Percentiles rank a stretch among this genome's conserved stretches.
Evolutionary conservation across 305 asterid species (phyloP).

Genomic region (Solanum hybrid): DNA sequence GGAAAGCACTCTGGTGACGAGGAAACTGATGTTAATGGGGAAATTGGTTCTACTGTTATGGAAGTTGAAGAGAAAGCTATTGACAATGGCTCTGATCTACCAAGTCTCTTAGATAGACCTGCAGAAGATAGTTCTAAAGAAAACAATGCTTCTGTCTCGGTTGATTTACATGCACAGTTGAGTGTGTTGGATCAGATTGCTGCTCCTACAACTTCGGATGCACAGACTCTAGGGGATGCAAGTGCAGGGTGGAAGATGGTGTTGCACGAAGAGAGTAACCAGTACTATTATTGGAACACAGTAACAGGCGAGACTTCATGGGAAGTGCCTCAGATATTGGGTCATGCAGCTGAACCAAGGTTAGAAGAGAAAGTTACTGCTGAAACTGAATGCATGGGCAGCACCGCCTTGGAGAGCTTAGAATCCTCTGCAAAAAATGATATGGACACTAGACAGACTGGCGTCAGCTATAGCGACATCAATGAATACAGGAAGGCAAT

Average conservation of each 20-base stretch:
- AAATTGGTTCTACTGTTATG: conserved; percentile 17
- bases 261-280: conserved; percentile 85
- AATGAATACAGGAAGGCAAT: conserved; percentile 14
- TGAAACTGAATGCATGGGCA: conserved; percentile 23
- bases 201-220: conserved; percentile 29
- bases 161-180: conserved; percentile 29
- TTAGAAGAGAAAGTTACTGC: conserved; percentile 26
- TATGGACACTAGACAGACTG: conserved; percentile 9
- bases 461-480: conserved; percentile 15
- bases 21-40: conserved; percentile 23
- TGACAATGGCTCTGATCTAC: conserved; percentile 23
- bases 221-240: conserved; percentile 32
- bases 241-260: conserved; percentile 79
- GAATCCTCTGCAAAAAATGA: conserved; percentile 3
- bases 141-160: conserved; percentile 10
- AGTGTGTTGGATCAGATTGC: conserved; percentile 22
- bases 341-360: conserved; percentile 23
- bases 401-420: conserved; percentile 6
- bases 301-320: conserved; percentile 91
- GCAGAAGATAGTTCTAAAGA: conserved; percentile 26
- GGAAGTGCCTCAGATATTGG: conserved; percentile 64
- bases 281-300: conserved; percentile 87
- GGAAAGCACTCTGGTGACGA: conserved; percentile 21
- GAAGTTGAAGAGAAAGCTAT: conserved; percentile 28
- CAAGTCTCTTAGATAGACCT: conserved; percentile 24